phyloP scores from a whole-genome alignment of 805 yeast genomes.

The Kluyveromyces lactis region DNA sequence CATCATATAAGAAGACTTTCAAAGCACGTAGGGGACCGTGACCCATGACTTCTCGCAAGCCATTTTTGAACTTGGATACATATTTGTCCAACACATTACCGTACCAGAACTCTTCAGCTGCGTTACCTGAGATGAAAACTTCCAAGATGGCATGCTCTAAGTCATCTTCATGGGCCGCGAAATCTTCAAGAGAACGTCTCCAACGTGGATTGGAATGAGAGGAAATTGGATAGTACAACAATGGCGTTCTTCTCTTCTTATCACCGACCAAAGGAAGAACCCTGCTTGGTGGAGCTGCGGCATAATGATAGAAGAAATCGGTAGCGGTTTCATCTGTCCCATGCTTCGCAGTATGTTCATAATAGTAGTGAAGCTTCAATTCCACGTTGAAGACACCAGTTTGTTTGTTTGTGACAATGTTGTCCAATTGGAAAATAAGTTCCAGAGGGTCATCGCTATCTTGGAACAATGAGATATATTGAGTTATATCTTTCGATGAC shows the following conservation, averaged over 20 bases:
- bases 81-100: constrained; percentile 46
- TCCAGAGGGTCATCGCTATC: constrained; percentile 25
- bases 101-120: constrained; percentile 82
- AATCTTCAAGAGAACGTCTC: constrained; percentile 7
- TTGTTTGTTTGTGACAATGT: constrained; percentile 43
- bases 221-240: constrained; percentile 38
- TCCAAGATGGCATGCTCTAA: constrained; percentile 32
- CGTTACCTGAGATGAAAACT: constrained; percentile 64
- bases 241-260: constrained; percentile 33
- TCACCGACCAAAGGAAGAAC: constrained; percentile 12
- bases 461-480: constrained; percentile 42
- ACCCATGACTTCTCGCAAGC: constrained; percentile 39
- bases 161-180: background rate
- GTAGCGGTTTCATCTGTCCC: constrained; percentile 8
- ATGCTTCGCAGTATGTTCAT: constrained; percentile 16
- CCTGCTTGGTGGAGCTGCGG: constrained; percentile 6
- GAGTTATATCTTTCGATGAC: constrained; percentile 56
- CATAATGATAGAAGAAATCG: constrained; percentile 5
- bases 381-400: constrained; percentile 54
- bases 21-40: constrained; percentile 69
- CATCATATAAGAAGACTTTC: constrained; percentile 42
- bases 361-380: constrained; percentile 44
- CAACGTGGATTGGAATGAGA: constrained; percentile 25
- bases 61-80: constrained; percentile 31
- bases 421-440: constrained; percentile 56